These are phyloP conservation scores for Cucurbitaria berberidis DNA, from an alignment of 2,329 filamentous ascomycete genomes.

Conservation along the genomic window DNA sequence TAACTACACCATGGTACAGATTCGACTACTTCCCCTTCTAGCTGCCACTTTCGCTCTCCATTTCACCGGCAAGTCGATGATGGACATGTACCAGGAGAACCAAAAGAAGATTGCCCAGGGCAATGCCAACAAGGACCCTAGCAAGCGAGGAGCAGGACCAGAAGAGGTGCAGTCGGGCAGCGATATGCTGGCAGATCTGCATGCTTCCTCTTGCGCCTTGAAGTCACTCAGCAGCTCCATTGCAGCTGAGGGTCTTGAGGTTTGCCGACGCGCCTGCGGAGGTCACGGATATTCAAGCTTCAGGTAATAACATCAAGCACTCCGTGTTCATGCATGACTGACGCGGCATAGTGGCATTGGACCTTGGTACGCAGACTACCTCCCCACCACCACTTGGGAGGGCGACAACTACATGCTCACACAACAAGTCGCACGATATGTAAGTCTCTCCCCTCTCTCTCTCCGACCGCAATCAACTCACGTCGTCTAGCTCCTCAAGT, in stretches of 20 bases:
- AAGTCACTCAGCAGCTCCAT: constrained; percentile 76
- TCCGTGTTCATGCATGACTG: constrained; percentile 2
- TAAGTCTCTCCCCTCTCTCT: constrained; percentile 42
- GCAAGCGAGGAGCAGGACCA: constrained; percentile 65
- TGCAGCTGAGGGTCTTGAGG: constrained; percentile 75
- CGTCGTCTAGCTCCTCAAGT: constrained; percentile 67
- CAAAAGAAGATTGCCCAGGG: constrained; percentile 67
- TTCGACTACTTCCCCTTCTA: constrained; percentile 73
- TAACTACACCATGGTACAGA: constrained; percentile 82
- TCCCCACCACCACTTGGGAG: constrained; percentile 75
- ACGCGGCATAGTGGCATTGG: constrained; percentile 66
- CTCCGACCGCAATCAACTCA: constrained; percentile 4
- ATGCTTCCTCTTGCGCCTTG: constrained; percentile 77
- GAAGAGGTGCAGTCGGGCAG: constrained; percentile 71
- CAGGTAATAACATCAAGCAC: constrained; percentile 40
- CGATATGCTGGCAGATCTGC: constrained; percentile 73
- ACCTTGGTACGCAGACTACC: constrained; percentile 75
- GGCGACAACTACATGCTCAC: constrained; percentile 85
- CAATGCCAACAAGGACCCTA: constrained; percentile 44
- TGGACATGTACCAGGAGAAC: constrained; percentile 73
- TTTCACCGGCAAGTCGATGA: constrained; percentile 79
- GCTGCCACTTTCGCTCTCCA: constrained; percentile 79
- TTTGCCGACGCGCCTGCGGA: constrained; percentile 76
- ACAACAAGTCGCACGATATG: constrained; percentile 77
- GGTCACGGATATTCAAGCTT: constrained; percentile 79